Evolutionary conservation across 2,329 filamentous ascomycete species (phyloP).

Genomic region (Phialophora verrucosa): DNA sequence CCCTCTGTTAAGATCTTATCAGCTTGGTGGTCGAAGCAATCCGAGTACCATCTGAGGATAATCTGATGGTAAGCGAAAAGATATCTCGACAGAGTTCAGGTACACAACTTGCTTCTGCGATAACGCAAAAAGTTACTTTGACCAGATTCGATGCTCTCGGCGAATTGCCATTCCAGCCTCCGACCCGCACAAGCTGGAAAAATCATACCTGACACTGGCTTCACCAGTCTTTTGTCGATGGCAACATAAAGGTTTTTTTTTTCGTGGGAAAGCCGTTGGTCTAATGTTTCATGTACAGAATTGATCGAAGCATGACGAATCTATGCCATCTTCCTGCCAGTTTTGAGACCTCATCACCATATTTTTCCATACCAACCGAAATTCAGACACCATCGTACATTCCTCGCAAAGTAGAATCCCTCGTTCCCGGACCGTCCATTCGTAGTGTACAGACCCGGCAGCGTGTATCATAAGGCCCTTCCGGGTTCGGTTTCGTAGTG

Average conservation of each 20-base stretch:
- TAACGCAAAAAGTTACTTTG: background rate
- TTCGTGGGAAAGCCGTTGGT: background rate
- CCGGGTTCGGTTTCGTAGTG: conserved; percentile 30
- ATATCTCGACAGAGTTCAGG: background rate
- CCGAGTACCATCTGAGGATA: background rate
- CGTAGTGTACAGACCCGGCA: conserved; percentile 4
- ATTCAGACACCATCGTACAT: background rate
- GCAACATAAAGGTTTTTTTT: background rate
- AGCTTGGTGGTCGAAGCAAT: too few relatives aligned
- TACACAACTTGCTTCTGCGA: background rate
- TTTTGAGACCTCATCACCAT: background rate
- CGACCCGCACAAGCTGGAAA: background rate
- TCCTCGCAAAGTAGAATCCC: background rate
- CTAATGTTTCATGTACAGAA: background rate
- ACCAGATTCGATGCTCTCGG: background rate
- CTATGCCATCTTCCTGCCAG: background rate
- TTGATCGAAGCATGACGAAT: background rate
- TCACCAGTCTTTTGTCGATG: background rate
- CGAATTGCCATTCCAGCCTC: background rate
- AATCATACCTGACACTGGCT: background rate
- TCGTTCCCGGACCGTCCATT: background rate
- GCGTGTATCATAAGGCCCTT: background rate
- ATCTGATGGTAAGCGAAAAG: background rate
- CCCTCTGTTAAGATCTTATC: background rate
- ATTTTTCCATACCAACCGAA: background rate